phyloP scores from a whole-genome alignment of 306 rosid species.

The Glycyrrhiza uralensis region DNA sequence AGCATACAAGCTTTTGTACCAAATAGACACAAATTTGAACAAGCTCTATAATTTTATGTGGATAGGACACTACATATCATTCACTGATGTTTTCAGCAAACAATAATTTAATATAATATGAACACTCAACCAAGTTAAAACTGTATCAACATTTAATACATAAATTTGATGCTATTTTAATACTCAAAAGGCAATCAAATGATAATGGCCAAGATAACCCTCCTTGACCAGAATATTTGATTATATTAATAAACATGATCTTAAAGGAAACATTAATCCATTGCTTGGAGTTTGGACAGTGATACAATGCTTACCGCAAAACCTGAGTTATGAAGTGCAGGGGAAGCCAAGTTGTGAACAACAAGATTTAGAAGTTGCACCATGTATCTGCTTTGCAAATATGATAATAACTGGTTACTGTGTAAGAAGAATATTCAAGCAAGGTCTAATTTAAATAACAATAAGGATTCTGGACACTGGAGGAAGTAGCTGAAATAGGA shows the following conservation, averaged over 20 bases:
- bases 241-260: not conserved
- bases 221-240: slow-evolving; percentile 9
- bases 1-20: slow-evolving; percentile 1
- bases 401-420: slow-evolving; percentile 25
- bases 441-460: slow-evolving; percentile 5
- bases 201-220: not conserved
- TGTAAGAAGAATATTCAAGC: slow-evolving; percentile 7
- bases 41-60: not conserved
- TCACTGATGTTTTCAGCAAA: not conserved
- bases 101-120: not conserved
- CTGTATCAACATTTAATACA: not conserved
- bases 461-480: not conserved
- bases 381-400: slow-evolving; percentile 75
- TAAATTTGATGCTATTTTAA: not conserved
- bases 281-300: slow-evolving; percentile 15
- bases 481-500: slow-evolving; percentile 10
- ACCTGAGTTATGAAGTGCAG: slow-evolving; percentile 96
- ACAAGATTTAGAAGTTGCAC: slow-evolving; percentile 89
- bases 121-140: not conserved
- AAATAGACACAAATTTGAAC: not conserved
- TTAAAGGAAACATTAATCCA: slow-evolving; percentile 21
- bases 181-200: slow-evolving; percentile 1
- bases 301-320: slow-evolving; percentile 72
- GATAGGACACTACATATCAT: not conserved
- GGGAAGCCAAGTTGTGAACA: slow-evolving; percentile 87